Evolutionary conservation across 805 yeast species (phyloP).

Genomic region (Saturnispora zaruensis): DNA sequence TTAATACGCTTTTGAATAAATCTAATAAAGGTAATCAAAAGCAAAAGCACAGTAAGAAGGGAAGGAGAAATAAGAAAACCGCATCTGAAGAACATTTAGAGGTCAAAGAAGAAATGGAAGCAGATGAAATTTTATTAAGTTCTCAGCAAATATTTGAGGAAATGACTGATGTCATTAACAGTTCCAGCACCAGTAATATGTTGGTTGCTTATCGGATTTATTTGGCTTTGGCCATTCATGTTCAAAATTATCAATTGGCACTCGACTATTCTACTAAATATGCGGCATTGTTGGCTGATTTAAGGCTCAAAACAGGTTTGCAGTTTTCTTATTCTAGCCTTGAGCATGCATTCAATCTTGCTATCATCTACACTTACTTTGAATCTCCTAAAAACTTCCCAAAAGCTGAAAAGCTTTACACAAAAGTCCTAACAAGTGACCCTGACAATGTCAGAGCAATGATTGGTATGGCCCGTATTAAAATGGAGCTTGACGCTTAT

Average conservation of each 20-base stretch:
- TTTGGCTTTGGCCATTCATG: constrained; percentile 48
- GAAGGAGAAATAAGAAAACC: constrained; percentile 11
- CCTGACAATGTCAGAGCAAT: constrained; percentile 44
- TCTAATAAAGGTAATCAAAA: constrained; percentile 14
- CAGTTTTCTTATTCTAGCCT: constrained; percentile 43
- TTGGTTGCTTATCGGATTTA: constrained; percentile 60
- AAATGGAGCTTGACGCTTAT: constrained; percentile 55
- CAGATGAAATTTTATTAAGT: neutral
- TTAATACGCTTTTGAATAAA: constrained; percentile 18
- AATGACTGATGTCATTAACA: constrained; percentile 11
- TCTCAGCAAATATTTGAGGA: constrained; percentile 14
- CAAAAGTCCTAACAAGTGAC: constrained; percentile 40
- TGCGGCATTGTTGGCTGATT: constrained; percentile 42
- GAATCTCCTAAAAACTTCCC: constrained; percentile 87
- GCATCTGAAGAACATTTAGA: constrained; percentile 16
- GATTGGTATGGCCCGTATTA: constrained; percentile 75
- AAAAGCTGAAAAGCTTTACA: constrained; percentile 65
- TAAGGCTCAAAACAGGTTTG: constrained; percentile 39
- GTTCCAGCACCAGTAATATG: constrained; percentile 27
- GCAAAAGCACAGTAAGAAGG: constrained; percentile 13
- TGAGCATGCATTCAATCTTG: constrained; percentile 58
- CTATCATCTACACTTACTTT: constrained; percentile 68
- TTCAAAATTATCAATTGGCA: constrained; percentile 57
- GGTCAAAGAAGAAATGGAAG: neutral
- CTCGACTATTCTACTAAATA: constrained; percentile 53